Base-by-base conservation (phyloP, 305 asterid species). In the Solanum chacoense region DNA sequence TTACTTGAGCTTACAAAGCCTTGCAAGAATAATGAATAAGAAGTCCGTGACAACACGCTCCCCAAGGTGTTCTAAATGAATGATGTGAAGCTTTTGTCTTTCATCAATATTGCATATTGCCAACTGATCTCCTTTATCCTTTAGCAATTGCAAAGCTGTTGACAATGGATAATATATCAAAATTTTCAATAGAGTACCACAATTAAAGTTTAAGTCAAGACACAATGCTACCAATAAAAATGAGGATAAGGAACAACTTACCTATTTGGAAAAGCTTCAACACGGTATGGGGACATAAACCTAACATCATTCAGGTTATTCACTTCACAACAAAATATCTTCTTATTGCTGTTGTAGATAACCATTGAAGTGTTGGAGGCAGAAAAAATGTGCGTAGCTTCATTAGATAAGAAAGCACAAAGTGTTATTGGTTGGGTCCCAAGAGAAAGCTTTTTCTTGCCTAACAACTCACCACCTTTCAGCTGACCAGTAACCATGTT, bases 231-330 rank as follows among this genome's bases (percentile, higher is more conserved):
- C 28, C 67, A 40, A 32, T 86, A 72, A 72, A 22, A 24, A 6
- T 14, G 76, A 71, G 72, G 55, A 85, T n/a, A 88, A 81, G 71
- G 36, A 50, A 37, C 45, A 88, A 37, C 63, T 91, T 91, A 96
- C 99, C 98, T 96, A 94, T 97, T 99, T 34, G 98, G 99, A 92
- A 97, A 97, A 91, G 98, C 99, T 86, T 98, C 98, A 80, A 98
- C 95, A 88, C 96, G 94, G 95, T 95, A 96, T 85, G 98, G 99
- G 94, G 98, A 96, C 99, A 97, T 95, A 83, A 93, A 91, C 12
- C 24, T 63, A 63, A 63, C 72, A 63, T 24, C 72, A 8, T 63
- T 24, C 24, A 8, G 4, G 26, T 63, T 22, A 90, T 97, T 95
- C 89, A 96, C 99, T 95, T 96, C 98, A 92, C 98, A 96, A 93